Base-by-base conservation (phyloP, 1,284 basidiomycete species). In the Ganoderma boninense region DNA sequence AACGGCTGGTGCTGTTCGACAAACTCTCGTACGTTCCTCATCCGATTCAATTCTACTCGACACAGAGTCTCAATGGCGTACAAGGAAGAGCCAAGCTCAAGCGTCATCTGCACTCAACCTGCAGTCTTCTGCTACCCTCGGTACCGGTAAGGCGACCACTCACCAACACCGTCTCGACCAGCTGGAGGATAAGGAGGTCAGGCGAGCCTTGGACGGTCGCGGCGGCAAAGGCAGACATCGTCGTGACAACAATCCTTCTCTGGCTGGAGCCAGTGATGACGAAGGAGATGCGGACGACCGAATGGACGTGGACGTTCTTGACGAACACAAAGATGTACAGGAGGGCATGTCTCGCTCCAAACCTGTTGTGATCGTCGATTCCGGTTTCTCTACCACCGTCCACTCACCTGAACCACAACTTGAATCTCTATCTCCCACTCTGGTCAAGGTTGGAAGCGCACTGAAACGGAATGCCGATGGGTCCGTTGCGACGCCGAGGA, bases 41-140 rank as follows among this genome's bases (percentile, higher is more conserved):
- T 46, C 63, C 62, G 14, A 57, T 69, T 56, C 18, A 61, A 20
- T 63, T 44, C 10, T 64, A 60, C 70, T 59, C 42, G 44, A 29
- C 67, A 68, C 54, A 4, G 29, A 14, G 14, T 44, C 72, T 49
- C 66, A 44, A 56, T 67, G 26, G 78, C 67, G 69, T 76, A 82
- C 70, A 83, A 95, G 94, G 69, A 87, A 92, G 82, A 90, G 88
- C 49, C 94, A 96, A 82, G 88, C 91, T 2, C 84, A 91, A 60
- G 81, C 92, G 62, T 85, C 90, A 20, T 84, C 85, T 6, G 83
- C 86, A 43, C 77, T 91, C 32, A 82, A 85, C 52, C 83, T 96
- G 18, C 90, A 93, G 68, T 91, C 94, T 0, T 95, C 95, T 20
- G 87, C 95, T 13, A 92, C 91, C 1, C 87, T 96, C 64, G 95